Evolutionary conservation across 306 rosid species (phyloP).

Genomic region (Bauhinia variegata): DNA sequence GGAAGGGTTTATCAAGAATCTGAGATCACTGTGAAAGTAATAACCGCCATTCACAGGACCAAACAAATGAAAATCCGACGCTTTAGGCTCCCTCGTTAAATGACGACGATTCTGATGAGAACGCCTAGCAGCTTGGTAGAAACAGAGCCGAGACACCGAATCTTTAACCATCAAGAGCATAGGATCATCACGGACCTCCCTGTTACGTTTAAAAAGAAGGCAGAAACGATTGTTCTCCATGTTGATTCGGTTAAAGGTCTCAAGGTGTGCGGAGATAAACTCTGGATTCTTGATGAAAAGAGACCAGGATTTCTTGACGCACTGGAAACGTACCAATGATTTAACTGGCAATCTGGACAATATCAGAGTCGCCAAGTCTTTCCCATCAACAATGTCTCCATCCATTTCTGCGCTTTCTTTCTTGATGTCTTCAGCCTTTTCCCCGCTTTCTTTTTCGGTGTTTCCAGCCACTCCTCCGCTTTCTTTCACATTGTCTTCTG

Average conservation of each 20-base stretch:
- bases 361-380: constrained; percentile 1
- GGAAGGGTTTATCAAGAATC: too few species aligned
- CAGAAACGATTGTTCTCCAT: neutral
- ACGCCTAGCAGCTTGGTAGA: too few species aligned
- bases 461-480: too few species aligned
- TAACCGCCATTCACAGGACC: too few species aligned
- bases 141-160: neutral
- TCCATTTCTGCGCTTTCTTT: too few species aligned
- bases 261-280: constrained; percentile 4
- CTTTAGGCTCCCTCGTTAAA: too few species aligned
- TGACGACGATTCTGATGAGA: too few species aligned
- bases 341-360: constrained; percentile 16
- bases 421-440: too few species aligned
- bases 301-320: constrained; percentile 2
- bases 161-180: neutral
- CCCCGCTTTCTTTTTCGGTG: too few species aligned
- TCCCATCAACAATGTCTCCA: neutral
- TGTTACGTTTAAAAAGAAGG: neutral
- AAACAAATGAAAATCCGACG: too few species aligned
- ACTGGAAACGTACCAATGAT: neutral
- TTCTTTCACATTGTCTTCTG: too few species aligned
- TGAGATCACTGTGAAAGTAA: too few species aligned
- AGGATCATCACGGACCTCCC: neutral
- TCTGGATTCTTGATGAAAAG: neutral
- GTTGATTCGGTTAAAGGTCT: neutral